Percentiles rank a stretch among this genome's conserved stretches.
phyloP scores from a whole-genome alignment of 140 eudicot species.

The Stevia rebaudiana region DNA sequence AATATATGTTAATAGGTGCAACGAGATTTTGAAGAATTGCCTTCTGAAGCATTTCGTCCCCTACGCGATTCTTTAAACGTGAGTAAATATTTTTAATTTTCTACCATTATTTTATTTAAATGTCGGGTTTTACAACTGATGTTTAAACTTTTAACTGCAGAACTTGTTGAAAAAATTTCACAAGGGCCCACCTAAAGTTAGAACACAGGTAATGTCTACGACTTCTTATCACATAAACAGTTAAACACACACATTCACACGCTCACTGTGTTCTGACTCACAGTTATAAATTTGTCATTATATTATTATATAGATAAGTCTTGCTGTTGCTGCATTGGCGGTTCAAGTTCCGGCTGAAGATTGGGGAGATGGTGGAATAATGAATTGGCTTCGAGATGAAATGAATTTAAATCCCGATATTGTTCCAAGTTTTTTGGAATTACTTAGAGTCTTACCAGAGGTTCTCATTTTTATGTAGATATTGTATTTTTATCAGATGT shows the following conservation, averaged over 20 bases:
- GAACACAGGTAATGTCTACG: constrained; percentile 77
- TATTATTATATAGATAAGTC: constrained; percentile 70
- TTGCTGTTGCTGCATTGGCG: constrained; percentile 99
- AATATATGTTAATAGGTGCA: constrained; percentile 54
- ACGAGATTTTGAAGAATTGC: constrained; percentile 93
- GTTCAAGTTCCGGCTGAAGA: constrained; percentile 97
- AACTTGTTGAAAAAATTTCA: constrained; percentile 77
- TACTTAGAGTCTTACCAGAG: constrained; percentile 95
- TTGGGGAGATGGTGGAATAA: constrained; percentile 97
- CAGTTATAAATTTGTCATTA: constrained; percentile 29
- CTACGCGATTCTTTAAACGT: constrained; percentile 90
- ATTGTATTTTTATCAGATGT: constrained; percentile 17
- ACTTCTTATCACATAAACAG: constrained; percentile 1
- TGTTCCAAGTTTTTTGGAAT: constrained; percentile 85
- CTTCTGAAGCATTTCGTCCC: constrained; percentile 95
- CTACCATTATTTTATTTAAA: neutral
- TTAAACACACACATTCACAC: neutral
- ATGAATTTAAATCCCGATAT: constrained; percentile 79
- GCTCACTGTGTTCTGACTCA: neutral
- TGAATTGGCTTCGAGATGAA: constrained; percentile 85
- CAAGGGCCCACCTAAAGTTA: constrained; percentile 96
- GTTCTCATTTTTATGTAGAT: constrained; percentile 26
- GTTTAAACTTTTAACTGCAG: constrained; percentile 44
- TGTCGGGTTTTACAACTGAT: neutral
- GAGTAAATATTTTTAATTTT: constrained; percentile 21